Conservation (phyloP, 1,139 yeast species). For the Yamadazyma dushanensis region DNA sequence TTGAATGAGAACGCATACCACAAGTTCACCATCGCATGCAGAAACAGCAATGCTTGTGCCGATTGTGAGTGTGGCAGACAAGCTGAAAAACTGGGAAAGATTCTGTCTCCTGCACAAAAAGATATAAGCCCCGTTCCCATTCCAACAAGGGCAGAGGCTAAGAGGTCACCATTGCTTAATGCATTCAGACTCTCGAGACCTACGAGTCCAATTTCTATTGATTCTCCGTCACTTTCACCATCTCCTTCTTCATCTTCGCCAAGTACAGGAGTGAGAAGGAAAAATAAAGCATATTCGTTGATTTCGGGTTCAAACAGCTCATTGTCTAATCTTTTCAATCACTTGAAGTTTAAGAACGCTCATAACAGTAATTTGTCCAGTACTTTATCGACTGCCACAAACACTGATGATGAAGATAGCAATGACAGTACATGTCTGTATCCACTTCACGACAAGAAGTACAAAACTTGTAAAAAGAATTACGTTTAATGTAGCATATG, state of each 20-base stretch:
- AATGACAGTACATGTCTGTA: neutral
- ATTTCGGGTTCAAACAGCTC: conserved; percentile 5
- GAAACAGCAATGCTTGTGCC: conserved; percentile 7
- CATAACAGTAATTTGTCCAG: conserved; percentile 1
- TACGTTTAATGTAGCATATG: conserved; percentile 3
- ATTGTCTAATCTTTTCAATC: conserved; percentile 13
- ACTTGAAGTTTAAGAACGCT: conserved; percentile 12
- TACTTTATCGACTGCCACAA: conserved; percentile 1
- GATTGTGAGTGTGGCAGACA: conserved; percentile 13
- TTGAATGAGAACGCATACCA: conserved; percentile 47
- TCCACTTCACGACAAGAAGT: neutral
- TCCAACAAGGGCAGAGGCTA: conserved; percentile 1
- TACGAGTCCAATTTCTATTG: conserved; percentile 12
- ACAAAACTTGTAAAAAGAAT: neutral
- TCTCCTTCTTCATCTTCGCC: conserved; percentile 7
- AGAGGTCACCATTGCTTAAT: conserved; percentile 9
- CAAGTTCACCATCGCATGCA: conserved; percentile 14
- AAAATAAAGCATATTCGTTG: conserved; percentile 7
- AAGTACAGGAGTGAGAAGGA: conserved; percentile 6
- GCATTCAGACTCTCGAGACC: conserved; percentile 12
- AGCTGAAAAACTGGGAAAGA: neutral
- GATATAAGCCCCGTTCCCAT: neutral
- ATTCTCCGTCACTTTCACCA: conserved; percentile 12
- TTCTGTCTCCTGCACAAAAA: neutral
- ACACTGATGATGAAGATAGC: conserved; percentile 2